Conservation (phyloP, 129 eudicot genomes). For the Centella asiatica region DNA sequence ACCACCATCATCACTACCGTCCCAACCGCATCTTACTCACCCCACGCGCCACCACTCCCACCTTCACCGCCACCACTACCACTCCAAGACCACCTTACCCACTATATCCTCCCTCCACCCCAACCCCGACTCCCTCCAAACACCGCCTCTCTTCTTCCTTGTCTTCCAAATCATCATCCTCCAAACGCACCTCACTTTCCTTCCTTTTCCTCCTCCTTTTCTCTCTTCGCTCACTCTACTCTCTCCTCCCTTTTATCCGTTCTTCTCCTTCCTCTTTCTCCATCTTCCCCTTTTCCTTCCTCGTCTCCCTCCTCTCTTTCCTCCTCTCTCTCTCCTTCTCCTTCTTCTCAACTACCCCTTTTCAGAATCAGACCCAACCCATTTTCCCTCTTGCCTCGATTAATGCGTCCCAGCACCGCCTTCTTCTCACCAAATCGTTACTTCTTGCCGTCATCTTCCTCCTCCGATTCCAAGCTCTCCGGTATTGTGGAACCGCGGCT, state of each 20-base stretch:
- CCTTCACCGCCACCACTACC: constrained; percentile 18
- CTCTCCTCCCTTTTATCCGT: constrained; percentile 92
- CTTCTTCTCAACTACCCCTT: constrained; percentile 14
- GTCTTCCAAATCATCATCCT: constrained; percentile 19
- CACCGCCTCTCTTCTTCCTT: constrained; percentile 36
- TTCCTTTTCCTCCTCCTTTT: constrained; percentile 66
- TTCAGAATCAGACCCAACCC: constrained; percentile 17
- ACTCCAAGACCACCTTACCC: constrained; percentile 22
- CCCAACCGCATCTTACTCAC: constrained; percentile 68
- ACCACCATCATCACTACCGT: constrained; percentile 59
- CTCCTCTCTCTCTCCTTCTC: constrained; percentile 50
- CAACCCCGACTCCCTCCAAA: constrained; percentile 89
- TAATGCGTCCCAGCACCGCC: constrained; percentile 32
- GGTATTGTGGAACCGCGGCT: constrained; percentile 92
- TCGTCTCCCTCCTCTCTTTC: constrained; percentile 74
- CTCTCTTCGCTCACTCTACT: constrained; percentile 93
- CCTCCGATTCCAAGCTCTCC: constrained; percentile 77
- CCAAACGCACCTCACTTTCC: constrained; percentile 36
- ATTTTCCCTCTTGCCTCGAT: constrained; percentile 38
- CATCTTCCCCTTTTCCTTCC: constrained; percentile 67
- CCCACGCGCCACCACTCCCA: constrained; percentile 20
- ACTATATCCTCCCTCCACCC: constrained; percentile 41
- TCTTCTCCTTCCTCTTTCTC: constrained; percentile 77
- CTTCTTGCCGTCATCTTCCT: constrained; percentile 62
- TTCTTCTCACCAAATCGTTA: constrained; percentile 47